Base-by-base conservation (phyloP, 2,329 filamentous ascomycete species). In the Aspergillus pseudotamarii region DNA sequence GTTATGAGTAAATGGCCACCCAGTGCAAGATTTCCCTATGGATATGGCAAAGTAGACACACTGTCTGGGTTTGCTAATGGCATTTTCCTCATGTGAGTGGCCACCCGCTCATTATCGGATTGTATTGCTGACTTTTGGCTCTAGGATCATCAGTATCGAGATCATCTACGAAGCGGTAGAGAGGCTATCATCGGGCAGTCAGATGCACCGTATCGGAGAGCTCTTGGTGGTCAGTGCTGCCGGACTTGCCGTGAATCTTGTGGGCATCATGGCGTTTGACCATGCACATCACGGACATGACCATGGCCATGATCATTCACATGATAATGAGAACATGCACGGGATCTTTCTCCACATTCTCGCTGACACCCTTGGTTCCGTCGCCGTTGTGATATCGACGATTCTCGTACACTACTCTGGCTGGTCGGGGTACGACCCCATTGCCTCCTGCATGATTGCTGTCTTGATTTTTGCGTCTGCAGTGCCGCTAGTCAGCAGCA, bases 1-100 rank as follows among this genome's bases (percentile, higher is more conserved):
- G 93, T 99, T 6, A 92, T 97, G 83, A 95, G 92, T 79, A 98
- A 98, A 79, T 97, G 95, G 94, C 93, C 94, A 1, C 91, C 93
- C 0, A 97, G 91, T 75, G 85, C 91, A 63, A 85, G 89, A 23
- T 98, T 97, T 71, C 95, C 95, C 0, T 98, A 97, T 73, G 95
- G 95, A 0, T 95, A 97, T 76, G 94, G 94, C 63, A 99, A 98
- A 79, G 92, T 99, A 62, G 95, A 99, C 79, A 97, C 93, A 0
- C 82, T 99, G 62, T 96, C 94, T 64, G 95, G 95, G 0, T 97
- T 99, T 76, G 95, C 92, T 69, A 99, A 99, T 73, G 95, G 95
- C 9, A 90, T 99, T 32, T 94, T 99, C 70, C 81, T 99, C 55
- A 91, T 99, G 90, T 93, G 79, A 76, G 88, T 72, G 9, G 10